A percentile compares a stretch with the other conserved stretches of the same genome.
These are phyloP conservation scores for Chlamydomonas sp. DNA, from an alignment of 139 green algal genomes.

Conservation along the genomic window DNA sequence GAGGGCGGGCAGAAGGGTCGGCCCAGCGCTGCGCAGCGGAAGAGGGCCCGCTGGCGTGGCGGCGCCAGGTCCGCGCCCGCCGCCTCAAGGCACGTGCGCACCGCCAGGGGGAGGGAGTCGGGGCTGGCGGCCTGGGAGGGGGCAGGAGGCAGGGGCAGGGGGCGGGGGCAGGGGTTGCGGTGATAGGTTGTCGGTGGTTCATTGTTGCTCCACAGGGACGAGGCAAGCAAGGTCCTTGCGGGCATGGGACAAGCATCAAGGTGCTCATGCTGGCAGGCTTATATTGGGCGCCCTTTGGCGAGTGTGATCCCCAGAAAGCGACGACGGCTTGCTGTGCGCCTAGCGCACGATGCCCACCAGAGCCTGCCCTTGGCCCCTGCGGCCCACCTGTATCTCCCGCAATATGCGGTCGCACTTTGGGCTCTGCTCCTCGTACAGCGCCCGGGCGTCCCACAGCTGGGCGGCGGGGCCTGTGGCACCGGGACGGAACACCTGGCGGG, in stretches of 20 bases:
- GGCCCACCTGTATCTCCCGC: slow-evolving; percentile 43
- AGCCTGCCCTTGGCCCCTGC: neutral
- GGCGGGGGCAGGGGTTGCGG: neutral
- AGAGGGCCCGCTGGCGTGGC: slow-evolving; percentile 53
- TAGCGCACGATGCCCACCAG: neutral
- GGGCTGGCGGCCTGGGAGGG: slow-evolving; percentile 15
- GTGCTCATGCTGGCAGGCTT: no score
- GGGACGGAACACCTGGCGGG: slow-evolving; percentile 60
- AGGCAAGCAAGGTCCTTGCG: no score
- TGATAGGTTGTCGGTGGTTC: neutral
- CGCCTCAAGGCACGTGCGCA: slow-evolving; percentile 70
- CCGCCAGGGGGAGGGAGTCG: slow-evolving; percentile 60
- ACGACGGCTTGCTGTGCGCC: no score
- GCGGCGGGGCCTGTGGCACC: slow-evolving; percentile 68
- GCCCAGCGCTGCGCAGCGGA: slow-evolving; percentile 78
- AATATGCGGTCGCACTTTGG: slow-evolving; percentile 69
- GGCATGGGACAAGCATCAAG: no score
- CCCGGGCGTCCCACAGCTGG: slow-evolving; percentile 82
- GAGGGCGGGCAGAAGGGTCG: slow-evolving; percentile 65
- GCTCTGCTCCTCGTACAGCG: slow-evolving; percentile 80
- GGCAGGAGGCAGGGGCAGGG: neutral
- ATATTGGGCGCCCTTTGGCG: no score
- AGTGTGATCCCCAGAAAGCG: no score
- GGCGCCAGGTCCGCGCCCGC: slow-evolving; percentile 50
- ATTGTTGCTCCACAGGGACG: no score